A percentile compares a stretch with the other conserved stretches of the same genome.
These are phyloP conservation scores for Fusarium continuum DNA, from an alignment of 2,329 filamentous ascomycete species.

Conservation along the genomic window DNA sequence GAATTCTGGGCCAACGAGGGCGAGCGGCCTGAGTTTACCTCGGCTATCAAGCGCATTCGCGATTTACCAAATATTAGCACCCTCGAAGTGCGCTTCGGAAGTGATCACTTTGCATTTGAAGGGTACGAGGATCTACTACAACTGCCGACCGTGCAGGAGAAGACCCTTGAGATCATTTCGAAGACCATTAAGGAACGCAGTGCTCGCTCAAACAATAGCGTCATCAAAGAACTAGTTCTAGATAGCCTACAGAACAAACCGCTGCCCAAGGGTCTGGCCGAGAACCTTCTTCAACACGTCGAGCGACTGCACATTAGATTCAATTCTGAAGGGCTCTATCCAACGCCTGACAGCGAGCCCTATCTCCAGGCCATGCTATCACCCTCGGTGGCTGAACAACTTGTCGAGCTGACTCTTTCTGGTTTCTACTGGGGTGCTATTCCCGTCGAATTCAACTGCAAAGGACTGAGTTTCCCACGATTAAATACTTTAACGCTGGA, in stretches of 20 bases:
- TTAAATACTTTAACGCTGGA: conserved; percentile 30
- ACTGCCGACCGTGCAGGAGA: background rate
- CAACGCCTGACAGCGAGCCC: conserved; percentile 16
- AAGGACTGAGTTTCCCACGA: conserved; percentile 28
- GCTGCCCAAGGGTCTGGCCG: conserved; percentile 4
- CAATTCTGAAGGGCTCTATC: conserved; percentile 2
- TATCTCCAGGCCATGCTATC: conserved; percentile 32
- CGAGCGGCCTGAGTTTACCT: background rate
- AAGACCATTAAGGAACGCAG: background rate
- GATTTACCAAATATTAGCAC: background rate
- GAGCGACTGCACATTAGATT: conserved; percentile 23
- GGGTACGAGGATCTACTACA: background rate
- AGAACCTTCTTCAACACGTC: conserved; percentile 19
- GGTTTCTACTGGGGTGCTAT: conserved; percentile 31
- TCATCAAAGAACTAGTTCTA: conserved; percentile 27
- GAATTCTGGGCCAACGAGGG: background rate
- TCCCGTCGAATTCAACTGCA: conserved; percentile 34
- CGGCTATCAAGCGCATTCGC: background rate
- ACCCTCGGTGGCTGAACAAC: conserved; percentile 15
- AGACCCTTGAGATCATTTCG: background rate
- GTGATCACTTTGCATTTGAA: background rate
- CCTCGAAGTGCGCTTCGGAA: background rate
- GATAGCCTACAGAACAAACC: conserved; percentile 34
- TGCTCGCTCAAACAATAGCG: background rate
- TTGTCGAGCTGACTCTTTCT: conserved; percentile 34